These are phyloP conservation scores for Neurospora sp. DNA, from an alignment of 495 filamentous ascomycete species.

Conservation along the genomic window DNA sequence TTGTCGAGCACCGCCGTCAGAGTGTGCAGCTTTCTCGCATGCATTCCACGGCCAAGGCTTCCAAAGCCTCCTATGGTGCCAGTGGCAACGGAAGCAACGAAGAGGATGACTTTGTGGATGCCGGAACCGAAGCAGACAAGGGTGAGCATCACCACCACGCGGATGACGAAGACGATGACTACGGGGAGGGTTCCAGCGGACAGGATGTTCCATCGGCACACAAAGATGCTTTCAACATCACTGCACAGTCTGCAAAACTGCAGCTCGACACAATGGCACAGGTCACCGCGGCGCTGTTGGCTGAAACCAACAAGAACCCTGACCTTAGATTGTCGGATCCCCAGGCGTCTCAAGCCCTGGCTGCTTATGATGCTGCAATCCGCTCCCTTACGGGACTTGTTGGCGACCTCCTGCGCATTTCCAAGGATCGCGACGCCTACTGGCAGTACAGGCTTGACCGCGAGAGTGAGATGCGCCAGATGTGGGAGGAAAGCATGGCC, in stretches of 20 bases:
- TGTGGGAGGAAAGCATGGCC: constrained; percentile 99
- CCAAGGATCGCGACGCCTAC: constrained; percentile 84
- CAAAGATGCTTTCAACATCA: constrained; percentile 91
- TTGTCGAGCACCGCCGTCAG: constrained; percentile 29
- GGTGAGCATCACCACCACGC: constrained; percentile 12
- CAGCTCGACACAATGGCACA: constrained; percentile 83
- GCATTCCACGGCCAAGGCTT: constrained; percentile 24
- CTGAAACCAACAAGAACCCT: constrained; percentile 60
- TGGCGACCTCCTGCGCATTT: constrained; percentile 81
- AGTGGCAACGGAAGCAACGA: constrained; percentile 31
- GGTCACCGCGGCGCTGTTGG: constrained; percentile 70
- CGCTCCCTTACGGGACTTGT: constrained; percentile 77
- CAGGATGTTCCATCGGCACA: constrained; percentile 59
- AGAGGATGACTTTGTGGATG: constrained; percentile 34
- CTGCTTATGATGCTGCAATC: constrained; percentile 82
- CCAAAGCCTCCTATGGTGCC: constrained; percentile 17
- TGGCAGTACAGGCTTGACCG: constrained; percentile 93
- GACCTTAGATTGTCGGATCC: constrained; percentile 61
- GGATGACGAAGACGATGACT: constrained; percentile 74
- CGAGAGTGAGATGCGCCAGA: constrained; percentile 74
- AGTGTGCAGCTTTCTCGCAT: constrained; percentile 36
- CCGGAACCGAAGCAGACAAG: constrained; percentile 23
- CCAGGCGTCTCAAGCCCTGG: constrained; percentile 64
- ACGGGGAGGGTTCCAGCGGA: constrained; percentile 71
- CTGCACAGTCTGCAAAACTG: constrained; percentile 85